Evolutionary conservation across 257 asterid species (phyloP), one percentile per base, ranked within the genome.

Genomic region (Perilla frutescens): DNA sequence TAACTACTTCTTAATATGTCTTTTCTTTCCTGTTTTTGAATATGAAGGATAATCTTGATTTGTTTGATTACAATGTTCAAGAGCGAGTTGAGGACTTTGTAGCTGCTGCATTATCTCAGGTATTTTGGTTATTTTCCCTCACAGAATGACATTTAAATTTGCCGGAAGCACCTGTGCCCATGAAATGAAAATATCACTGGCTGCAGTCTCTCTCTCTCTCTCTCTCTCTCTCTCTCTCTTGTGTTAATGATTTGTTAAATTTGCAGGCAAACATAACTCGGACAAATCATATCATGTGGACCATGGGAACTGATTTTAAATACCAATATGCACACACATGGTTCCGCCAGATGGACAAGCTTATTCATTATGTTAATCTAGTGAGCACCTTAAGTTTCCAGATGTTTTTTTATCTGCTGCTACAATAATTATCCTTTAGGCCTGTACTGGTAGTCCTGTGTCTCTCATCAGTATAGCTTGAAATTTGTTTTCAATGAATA

Each of bases 311-410:
- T 8, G 89, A 84, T 70, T 84, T 84, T 68, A 78, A 78, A 44
- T 84, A 82, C 70, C 89, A 84, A 68, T 84, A 77, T 77, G 86
- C 89, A 2, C 63, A 77, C 58, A 54, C 89, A 34, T 84, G 89
- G 89, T 84, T 84, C 74, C 81, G 85, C 63, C 76, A 84, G 68
- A 79, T 84, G 89, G 89, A 84, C 85, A 84, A 84, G 81, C 84
- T 84, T 72, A 84, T 84, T 56, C 89, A 84, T 73, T 77, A 84
- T 75, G 86, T 82, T 66, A 84, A 84, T 76, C 62, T 76, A 64
- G 87, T 85, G 62, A 83, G 87, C 60, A 15, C 63, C 32, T 44
- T 54, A 50, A 45, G 32, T 47, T 50, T 12, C 49, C 49, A 36
- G 20, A 26, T 51, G 31, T 14, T 8, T 14, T 34, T 43, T 32